These are phyloP conservation scores for Exophiala sideris DNA, from an alignment of 2,329 filamentous ascomycete genomes.

Conservation along the genomic window DNA sequence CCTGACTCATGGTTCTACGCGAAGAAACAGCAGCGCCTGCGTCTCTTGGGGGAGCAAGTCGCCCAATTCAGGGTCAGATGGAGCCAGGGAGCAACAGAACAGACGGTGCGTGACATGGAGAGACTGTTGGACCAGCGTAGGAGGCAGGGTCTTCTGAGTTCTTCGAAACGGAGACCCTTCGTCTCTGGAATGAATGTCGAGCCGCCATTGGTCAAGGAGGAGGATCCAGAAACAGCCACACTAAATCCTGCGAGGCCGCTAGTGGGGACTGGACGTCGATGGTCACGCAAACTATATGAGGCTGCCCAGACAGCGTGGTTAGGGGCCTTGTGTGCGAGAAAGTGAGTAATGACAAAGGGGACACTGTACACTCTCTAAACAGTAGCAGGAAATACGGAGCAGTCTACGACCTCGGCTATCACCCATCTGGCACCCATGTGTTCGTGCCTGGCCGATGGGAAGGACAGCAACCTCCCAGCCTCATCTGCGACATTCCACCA, in stretches of 20 bases:
- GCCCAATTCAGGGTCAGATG: background rate
- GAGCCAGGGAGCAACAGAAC: background rate
- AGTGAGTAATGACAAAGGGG: background rate
- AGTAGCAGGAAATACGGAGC: background rate
- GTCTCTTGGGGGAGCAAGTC: background rate
- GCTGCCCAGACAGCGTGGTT: background rate
- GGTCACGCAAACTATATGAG: background rate
- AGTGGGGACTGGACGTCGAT: background rate
- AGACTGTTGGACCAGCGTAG: background rate
- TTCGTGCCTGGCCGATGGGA: background rate
- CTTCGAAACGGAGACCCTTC: background rate
- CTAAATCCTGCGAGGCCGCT: background rate
- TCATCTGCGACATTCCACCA: background rate
- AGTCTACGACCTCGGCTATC: background rate
- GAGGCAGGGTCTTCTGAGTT: background rate
- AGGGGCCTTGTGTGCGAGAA: background rate
- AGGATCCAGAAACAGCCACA: background rate
- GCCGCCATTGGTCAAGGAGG: background rate
- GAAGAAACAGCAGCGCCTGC: background rate
- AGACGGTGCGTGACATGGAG: background rate
- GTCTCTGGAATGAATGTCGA: background rate
- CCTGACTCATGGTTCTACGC: background rate
- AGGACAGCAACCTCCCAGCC: background rate
- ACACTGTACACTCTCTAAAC: background rate
- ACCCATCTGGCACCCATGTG: background rate